Evolutionary conservation across 805 yeast species (phyloP).

Genomic region (Jamesozyma jinghongensis): DNA sequence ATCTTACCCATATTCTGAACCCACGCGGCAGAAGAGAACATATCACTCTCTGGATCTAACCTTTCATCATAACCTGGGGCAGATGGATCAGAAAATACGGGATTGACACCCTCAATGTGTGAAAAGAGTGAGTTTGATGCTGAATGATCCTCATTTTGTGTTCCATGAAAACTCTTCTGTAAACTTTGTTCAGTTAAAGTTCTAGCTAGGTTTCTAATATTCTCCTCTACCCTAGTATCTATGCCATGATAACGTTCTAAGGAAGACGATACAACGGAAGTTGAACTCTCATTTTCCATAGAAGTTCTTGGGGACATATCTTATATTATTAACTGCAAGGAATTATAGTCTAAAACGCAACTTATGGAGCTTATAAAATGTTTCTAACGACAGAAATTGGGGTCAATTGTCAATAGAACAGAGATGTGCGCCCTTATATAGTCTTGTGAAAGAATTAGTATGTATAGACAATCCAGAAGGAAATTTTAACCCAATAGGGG

Average conservation of each 20-base stretch:
- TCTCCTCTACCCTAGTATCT: slow-evolving; percentile 22
- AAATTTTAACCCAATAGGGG: too few species aligned
- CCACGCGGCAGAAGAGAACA: slow-evolving; percentile 55
- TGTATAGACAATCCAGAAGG: too few species aligned
- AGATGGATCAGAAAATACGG: slow-evolving; percentile 8
- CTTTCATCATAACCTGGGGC: slow-evolving; percentile 31
- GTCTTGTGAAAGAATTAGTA: too few species aligned
- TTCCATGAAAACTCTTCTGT: not conserved
- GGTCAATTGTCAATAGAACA: too few species aligned
- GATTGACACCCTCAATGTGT: slow-evolving; percentile 13
- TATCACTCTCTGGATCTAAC: slow-evolving; percentile 49
- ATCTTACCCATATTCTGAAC: slow-evolving; percentile 48
- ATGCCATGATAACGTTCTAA: slow-evolving; percentile 24
- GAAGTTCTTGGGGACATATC: too few species aligned
- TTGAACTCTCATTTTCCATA: not conserved
- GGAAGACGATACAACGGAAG: not conserved
- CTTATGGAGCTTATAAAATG: too few species aligned
- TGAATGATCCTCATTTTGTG: not conserved
- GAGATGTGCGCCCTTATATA: too few species aligned
- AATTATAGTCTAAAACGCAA: too few species aligned
- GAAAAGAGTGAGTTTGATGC: slow-evolving; percentile 6
- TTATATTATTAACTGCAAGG: too few species aligned
- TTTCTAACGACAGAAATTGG: too few species aligned
- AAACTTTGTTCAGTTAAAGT: slow-evolving; percentile 21
- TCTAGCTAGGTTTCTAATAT: slow-evolving; percentile 34